Conservation (phyloP, 306 rosid species). For the Trifolium fragiferum region DNA sequence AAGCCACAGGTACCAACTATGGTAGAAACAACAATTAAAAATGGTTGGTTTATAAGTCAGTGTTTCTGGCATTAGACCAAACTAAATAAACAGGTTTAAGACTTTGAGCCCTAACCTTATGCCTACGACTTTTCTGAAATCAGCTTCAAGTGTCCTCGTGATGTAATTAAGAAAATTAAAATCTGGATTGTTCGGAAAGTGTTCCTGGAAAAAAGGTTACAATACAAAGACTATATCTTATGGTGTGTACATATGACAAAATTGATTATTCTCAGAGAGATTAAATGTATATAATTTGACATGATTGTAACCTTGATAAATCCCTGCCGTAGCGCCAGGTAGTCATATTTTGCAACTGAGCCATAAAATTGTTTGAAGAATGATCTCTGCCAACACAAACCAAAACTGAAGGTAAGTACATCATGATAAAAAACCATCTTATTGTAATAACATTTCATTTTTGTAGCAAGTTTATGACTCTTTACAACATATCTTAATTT, state of each 20-base stretch:
- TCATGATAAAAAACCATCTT: not conserved
- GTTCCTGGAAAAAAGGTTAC: conserved; percentile 55
- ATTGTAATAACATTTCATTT: too few species aligned
- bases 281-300: not conserved
- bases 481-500: conserved; percentile 3
- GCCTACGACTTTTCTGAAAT: conserved; percentile 78
- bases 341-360: conserved; percentile 75
- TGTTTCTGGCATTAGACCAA: not conserved
- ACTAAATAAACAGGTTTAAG: conserved; percentile 12
- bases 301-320: conserved; percentile 66
- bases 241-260: conserved; percentile 2
- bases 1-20: conserved; percentile 92
- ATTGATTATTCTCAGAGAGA: conserved; percentile 7
- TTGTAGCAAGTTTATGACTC: not conserved
- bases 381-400: conserved; percentile 59
- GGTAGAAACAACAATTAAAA: conserved; percentile 22
- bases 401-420: conserved; percentile 27
- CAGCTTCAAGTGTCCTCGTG: conserved; percentile 66
- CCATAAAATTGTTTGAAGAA: conserved; percentile 84
- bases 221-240: not conserved
- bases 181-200: not conserved
- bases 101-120: conserved; percentile 63
- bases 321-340: conserved; percentile 75
- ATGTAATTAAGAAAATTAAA: conserved; percentile 71
- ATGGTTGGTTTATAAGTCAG: conserved; percentile 17